Conservation (phyloP, 192 early-diverging fungal genomes). For the Entrophospora sp. region DNA sequence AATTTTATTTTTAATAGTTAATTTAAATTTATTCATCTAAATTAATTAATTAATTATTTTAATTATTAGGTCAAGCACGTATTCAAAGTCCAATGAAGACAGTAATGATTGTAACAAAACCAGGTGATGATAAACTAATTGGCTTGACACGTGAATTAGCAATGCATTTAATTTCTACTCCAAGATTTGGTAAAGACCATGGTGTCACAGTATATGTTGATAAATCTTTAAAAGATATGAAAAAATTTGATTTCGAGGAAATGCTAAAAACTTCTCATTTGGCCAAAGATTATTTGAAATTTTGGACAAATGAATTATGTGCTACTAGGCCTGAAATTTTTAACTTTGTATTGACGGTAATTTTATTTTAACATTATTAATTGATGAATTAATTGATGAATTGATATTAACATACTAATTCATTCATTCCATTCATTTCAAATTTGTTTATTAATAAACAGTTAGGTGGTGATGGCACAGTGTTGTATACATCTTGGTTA, state of each 20-base stretch:
- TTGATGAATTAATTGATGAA: too few species aligned
- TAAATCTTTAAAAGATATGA: conserved; percentile 45
- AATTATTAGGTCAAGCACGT: conserved; percentile 36
- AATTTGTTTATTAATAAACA: too few species aligned
- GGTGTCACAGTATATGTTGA: conserved; percentile 57
- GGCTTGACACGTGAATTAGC: conserved; percentile 61
- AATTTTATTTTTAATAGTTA: too few species aligned
- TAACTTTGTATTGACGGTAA: conserved; percentile 81
- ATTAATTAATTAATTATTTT: too few species aligned
- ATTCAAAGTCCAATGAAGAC: conserved; percentile 34
- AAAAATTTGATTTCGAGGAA: conserved; percentile 47
- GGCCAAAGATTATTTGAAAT: conserved; percentile 43
- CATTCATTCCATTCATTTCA: too few species aligned
- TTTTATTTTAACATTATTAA: too few species aligned
- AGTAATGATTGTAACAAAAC: conserved; percentile 75
- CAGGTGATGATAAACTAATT: conserved; percentile 55
- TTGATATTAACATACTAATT: too few species aligned
- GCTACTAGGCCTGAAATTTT: conserved; percentile 56
- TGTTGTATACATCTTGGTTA: conserved; percentile 87
- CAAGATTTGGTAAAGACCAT: conserved; percentile 28
- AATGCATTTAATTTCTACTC: conserved; percentile 50
- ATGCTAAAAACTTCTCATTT: conserved; percentile 34
- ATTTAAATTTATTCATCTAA: too few species aligned
- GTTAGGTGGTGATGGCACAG: conserved; percentile 94
- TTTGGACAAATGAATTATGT: conserved; percentile 74